Evolutionary conservation across 257 asterid species (phyloP), one percentile per base, ranked within the genome.

Genomic region (Solanum appendiculatum): DNA sequence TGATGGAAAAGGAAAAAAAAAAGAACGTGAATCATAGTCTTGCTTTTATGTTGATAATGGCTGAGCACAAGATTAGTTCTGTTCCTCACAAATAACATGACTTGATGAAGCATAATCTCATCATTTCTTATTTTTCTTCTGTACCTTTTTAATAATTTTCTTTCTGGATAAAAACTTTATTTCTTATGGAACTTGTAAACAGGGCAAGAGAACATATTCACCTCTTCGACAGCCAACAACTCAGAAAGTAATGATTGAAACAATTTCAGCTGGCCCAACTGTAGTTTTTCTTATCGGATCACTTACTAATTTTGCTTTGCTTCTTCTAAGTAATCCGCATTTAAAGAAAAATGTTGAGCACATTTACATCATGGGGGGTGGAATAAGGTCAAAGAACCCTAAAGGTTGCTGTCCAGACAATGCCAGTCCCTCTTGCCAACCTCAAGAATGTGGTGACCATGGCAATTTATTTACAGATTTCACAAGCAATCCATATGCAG

Each of bases 351-450:
- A 96, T 70, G 83, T 95, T 34, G 56, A 92, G 89, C 98, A 95
- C 48, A 89, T 96, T 78, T 96, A 94, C 86, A 83, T 94, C 44
- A 93, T 96, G 99, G 98, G 98, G 3, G 99, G 98, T 68, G 95
- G 94, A 29, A 92, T 96, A 85, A 91, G 97, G 88, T 90, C 98
- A 31, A 74, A 81, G 81, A 96, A 94, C 86, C 97, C 97, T 9
- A 92, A 94, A 4, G 96, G 97, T 34, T 94, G 98, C 87, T 94
- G 96, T 78, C 96, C 94, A 1, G 64, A 85, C 60, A 88, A 85
- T 91, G 90, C 92, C 8, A 85, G 25, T 88, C 86, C 93, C 31
- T 84, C 93, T 36, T 94, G 97, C 89, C 92, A 91, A 74, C 92
- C 95, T 39, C 91, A 83, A 10, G 96, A 96, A 84, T 95, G 98